Evolutionary conservation across 768 basidiomycete genomes (phyloP), one percentile per base, ranked within the genome.

Genomic region (Phlebiopsis gigantea): DNA sequence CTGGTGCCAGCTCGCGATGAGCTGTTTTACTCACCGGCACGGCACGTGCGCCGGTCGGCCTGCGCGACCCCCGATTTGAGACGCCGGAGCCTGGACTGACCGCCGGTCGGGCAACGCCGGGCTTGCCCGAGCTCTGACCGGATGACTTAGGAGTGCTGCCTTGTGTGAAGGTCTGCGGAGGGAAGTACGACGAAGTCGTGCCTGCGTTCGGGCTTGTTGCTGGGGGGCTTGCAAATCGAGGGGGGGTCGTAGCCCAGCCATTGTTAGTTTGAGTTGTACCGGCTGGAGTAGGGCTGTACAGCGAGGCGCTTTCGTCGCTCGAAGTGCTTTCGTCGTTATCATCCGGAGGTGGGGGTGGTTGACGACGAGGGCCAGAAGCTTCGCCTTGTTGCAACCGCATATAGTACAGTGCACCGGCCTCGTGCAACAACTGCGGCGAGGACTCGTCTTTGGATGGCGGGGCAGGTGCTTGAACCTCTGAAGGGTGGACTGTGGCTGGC

Each of bases 11-110:
- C 46, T 60, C 55, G 55, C 55, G 58, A 41, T 56, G 58, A 7
- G 55, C 44, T 22, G 55, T 63, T 64, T 63, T 64, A 52, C 61
- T 64, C 50, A 69, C 72, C 63, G 79, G 77, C 56, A 75, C 81
- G 47, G 85, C 89, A 84, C 89, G 89, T 84, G 89, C 89, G 48
- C 89, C 89, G 29, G 87, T 85, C 21, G 89, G 89, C 65, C 87
- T 89, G 71, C 87, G 84, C 71, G 51, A 34, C 43, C 28, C 41
- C 48, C 57, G 53, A 43, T 30, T 41, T 28, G 57, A 42, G 34
- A 57, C 17, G 50, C 48, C 56, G 43, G 56, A 26, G 34, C 52
- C 56, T 52, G 50, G 56, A 45, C 56, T 57, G 24, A 48, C 28
- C 41, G 42, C 41, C 41, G 49, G 22, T 10, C 42, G 55, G 31